Evolutionary conservation across 1,284 basidiomycete species (phyloP), one percentile per base, ranked within the genome.

Genomic region (Rhodotorula mucilaginosa): DNA sequence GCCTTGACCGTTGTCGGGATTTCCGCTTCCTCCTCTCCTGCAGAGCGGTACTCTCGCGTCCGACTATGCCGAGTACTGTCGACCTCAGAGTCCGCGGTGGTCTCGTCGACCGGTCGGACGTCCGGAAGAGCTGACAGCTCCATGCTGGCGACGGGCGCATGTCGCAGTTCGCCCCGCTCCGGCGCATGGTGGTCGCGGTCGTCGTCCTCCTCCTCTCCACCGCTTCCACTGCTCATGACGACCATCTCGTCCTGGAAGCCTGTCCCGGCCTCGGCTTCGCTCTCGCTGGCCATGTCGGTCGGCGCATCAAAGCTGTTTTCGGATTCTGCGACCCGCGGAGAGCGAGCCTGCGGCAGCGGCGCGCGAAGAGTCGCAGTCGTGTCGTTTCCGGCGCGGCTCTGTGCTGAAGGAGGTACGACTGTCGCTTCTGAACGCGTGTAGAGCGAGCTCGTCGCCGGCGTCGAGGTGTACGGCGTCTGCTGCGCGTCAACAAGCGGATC

Each of bases 231-330:
- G 64, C 73, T 74, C 6, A 72, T 29, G 12, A 74, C 70, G n/a
- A 74, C 39, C 68, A 74, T 72, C 51, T 72, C 70, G 46, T 72
- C 70, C 21, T 64, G 44, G 16, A 63, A 62, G 12, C 67, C 68
- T 10, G 62, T 56, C 23, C 46, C 19, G 16, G 26, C 61, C 13
- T n/a, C 61, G 57, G 69, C 67, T 29, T 59, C 70, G 62, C 68
- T 72, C 48, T 66, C 63, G 34, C 56, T 58, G 46, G 68, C 58
- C 12, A 31, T 34, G 5, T 63, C 61, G 5, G 49, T 51, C 31
- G n/a, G 34, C 13, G 15, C 31, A 13, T 49, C 65, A 19, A 4
- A 48, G 44, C 29, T 10, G 12, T 10, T 10, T 21, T 44, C 19
- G 12, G 46, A 39, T 23, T 18, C 21, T 39, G 15, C 46, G 59